These are phyloP conservation scores for Cordia subcordata DNA, from an alignment of 257 asterid species.

Conservation along the genomic window DNA sequence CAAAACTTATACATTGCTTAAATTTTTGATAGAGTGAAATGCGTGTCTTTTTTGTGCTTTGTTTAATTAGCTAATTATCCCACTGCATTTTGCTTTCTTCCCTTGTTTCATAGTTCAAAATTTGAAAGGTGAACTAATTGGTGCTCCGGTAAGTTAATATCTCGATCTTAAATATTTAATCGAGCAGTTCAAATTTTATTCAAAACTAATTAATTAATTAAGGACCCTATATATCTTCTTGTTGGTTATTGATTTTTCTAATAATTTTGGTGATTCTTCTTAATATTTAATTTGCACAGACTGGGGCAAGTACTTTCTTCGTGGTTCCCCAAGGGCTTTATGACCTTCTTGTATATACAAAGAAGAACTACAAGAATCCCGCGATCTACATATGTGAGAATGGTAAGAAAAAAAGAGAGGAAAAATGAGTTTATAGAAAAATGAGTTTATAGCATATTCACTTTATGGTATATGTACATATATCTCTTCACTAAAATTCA, in stretches of 20 bases:
- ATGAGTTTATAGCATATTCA: background rate
- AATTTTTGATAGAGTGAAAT: background rate
- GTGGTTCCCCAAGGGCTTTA: constrained; percentile 22
- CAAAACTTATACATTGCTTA: background rate
- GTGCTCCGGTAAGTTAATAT: constrained; percentile 8
- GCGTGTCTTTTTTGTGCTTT: too few species aligned
- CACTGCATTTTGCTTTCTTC: too few species aligned
- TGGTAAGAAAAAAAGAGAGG: constrained; percentile 11
- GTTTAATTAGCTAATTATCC: too few species aligned
- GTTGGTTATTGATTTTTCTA: background rate
- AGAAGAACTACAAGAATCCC: constrained; percentile 21
- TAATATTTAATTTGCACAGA: background rate
- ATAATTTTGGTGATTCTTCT: too few species aligned
- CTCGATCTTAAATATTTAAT: background rate
- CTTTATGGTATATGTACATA: background rate
- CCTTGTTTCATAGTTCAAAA: background rate
- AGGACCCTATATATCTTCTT: background rate
- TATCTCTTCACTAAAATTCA: too few species aligned
- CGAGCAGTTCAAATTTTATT: too few species aligned
- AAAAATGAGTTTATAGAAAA: background rate
- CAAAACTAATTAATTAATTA: too few species aligned
- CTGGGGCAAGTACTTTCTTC: constrained; percentile 13
- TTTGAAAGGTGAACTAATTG: constrained; percentile 2
- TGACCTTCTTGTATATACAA: constrained; percentile 19
- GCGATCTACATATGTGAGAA: constrained; percentile 20